Conservation (phyloP, 768 basidiomycete genomes). For the Fibroporia radiculosa region DNA sequence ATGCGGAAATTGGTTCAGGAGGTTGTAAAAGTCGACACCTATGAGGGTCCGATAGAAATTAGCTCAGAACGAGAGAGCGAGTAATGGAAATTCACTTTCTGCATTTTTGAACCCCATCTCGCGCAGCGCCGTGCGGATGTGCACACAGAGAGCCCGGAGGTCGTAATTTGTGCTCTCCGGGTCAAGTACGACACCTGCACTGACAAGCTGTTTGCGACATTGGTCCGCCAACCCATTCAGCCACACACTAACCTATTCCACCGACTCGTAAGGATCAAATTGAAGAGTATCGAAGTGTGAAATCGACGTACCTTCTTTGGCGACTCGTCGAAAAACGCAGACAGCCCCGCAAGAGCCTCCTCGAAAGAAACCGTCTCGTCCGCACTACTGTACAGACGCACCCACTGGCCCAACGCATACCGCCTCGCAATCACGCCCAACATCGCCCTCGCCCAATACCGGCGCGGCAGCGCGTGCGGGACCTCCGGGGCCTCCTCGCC, state of each 20-base stretch:
- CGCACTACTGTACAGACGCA: slow-evolving; percentile 5
- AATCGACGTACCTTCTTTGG: slow-evolving; percentile 31
- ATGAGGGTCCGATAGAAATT: slow-evolving; percentile 17
- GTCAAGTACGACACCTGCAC: slow-evolving; percentile 22
- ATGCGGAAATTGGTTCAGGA: slow-evolving; percentile 55
- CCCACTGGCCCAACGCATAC: slow-evolving; percentile 35
- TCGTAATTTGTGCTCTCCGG: slow-evolving; percentile 25
- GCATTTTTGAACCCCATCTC: slow-evolving; percentile 39
- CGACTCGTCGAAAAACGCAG: slow-evolving; percentile 43
- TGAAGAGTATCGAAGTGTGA: background rate
- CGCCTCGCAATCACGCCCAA: slow-evolving; percentile 35
- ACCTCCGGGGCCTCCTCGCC: too few species aligned
- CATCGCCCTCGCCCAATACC: slow-evolving; percentile 45
- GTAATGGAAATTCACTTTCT: slow-evolving; percentile 26
- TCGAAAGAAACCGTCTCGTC: slow-evolving; percentile 28
- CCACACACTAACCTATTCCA: slow-evolving; percentile 31
- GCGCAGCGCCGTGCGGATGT: slow-evolving; percentile 45
- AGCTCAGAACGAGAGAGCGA: slow-evolving; percentile 1
- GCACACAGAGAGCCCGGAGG: slow-evolving; percentile 28
- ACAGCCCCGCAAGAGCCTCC: slow-evolving; percentile 39
- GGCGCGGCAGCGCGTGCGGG: slow-evolving; percentile 31
- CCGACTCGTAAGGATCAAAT: slow-evolving; percentile 2
- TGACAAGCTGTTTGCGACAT: slow-evolving; percentile 34
- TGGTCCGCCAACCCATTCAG: slow-evolving; percentile 31
- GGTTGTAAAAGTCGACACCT: slow-evolving; percentile 33